Evolutionary conservation across 2,329 filamentous ascomycete genomes (phyloP).

Genomic region (Fusarium brachygibbosum): DNA sequence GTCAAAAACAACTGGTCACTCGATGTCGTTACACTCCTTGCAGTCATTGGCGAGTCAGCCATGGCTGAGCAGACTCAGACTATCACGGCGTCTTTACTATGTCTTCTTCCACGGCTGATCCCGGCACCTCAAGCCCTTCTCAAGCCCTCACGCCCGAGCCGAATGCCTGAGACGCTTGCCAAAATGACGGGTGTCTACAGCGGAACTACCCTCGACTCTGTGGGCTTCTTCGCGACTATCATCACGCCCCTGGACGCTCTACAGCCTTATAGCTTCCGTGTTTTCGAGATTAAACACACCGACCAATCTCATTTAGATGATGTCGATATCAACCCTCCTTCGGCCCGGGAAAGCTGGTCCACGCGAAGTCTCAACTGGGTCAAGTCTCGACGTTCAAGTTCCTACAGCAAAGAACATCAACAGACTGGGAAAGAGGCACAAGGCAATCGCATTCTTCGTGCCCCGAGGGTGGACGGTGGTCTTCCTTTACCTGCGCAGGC

Average conservation of each 20-base stretch:
- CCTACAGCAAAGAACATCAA: background rate
- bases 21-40: constrained; percentile 73
- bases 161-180: constrained; percentile 68
- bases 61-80: constrained; percentile 70
- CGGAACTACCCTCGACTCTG: constrained; percentile 66
- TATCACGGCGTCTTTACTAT: constrained; percentile 70
- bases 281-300: constrained; percentile 63
- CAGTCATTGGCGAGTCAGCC: constrained; percentile 72
- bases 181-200: constrained; percentile 71
- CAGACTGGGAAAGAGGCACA: constrained; percentile 7
- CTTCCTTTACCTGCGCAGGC: constrained; percentile 23
- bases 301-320: constrained; percentile 42
- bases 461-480: constrained; percentile 32
- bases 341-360: constrained; percentile 19
- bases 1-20: constrained; percentile 64
- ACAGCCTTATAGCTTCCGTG: constrained; percentile 62
- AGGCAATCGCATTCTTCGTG: constrained; percentile 16
- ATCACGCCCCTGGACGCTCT: constrained; percentile 68
- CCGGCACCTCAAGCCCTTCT: constrained; percentile 74
- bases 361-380: constrained; percentile 28
- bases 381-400: constrained; percentile 17
- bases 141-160: constrained; percentile 66
- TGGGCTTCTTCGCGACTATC: constrained; percentile 74
- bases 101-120: constrained; percentile 70
- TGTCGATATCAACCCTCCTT: constrained; percentile 16